A percentile compares a stretch with the other conserved stretches of the same genome.
Evolutionary conservation across 805 yeast species (phyloP).

Genomic region (Ogataea henricii): DNA sequence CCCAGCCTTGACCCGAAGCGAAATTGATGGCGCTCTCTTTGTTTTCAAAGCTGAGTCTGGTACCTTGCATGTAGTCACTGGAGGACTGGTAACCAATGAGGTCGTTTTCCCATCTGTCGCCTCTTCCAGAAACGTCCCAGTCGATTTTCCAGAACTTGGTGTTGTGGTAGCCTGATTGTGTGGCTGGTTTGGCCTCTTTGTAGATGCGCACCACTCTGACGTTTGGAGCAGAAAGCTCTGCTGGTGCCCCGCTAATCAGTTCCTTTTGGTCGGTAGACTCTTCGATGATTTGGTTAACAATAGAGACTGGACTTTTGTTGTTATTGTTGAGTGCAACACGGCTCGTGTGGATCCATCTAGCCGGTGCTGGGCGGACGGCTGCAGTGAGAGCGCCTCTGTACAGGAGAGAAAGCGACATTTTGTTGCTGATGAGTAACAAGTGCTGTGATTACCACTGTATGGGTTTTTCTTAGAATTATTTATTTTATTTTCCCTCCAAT

Average conservation of each 20-base stretch:
- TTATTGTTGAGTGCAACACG: constrained; percentile 10
- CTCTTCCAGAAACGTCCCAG: constrained; percentile 78
- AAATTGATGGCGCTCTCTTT: constrained; percentile 77
- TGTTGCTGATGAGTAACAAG: not conserved
- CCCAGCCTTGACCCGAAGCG: constrained; percentile 86
- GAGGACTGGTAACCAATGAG: constrained; percentile 82
- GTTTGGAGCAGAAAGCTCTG: constrained; percentile 51
- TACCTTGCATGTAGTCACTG: constrained; percentile 80
- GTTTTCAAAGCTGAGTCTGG: constrained; percentile 70
- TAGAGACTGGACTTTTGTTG: constrained; percentile 8
- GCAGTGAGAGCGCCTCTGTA: constrained; percentile 4
- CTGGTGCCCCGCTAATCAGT: constrained; percentile 75
- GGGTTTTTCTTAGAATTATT: not conserved
- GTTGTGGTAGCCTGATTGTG: constrained; percentile 67
- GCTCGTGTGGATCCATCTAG: constrained; percentile 11
- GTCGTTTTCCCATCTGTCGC: constrained; percentile 88
- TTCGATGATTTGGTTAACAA: constrained; percentile 11
- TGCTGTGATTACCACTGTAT: not conserved
- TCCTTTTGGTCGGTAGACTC: constrained; percentile 44
- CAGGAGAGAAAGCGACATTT: not conserved
- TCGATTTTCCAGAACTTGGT: constrained; percentile 70
- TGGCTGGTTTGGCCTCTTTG: constrained; percentile 77
- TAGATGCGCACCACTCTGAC: constrained; percentile 72
- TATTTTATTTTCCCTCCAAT: constrained; percentile 1
- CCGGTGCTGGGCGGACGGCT: not conserved